Base-by-base conservation (phyloP, 1,284 basidiomycete species). In the Malassezia nana region DNA sequence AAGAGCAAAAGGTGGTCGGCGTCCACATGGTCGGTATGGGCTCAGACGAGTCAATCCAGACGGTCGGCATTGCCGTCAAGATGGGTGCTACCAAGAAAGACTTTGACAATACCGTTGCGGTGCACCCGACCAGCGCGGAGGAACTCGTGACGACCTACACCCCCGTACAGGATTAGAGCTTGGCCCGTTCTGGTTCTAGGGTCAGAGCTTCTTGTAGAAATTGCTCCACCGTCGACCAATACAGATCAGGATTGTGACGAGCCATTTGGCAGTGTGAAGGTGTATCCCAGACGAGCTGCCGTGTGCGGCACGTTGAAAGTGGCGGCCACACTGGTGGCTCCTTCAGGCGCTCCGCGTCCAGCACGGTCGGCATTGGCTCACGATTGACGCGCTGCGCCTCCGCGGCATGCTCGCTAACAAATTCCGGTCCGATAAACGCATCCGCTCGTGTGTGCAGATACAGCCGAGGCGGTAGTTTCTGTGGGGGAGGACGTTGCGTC, bases 51-150 rank as follows among this genome's bases (percentile, higher is more conserved):
- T 82, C 86, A 64, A 78, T 91, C 77, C 91, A 96, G 79, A 90
- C 90, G 59, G 92, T 96, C 73, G 87, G 79, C 1, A 88, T 95
- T 16, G 91, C 91, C 10, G 79, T 98, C 67, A 95, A 95, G 80
- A 90, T 95, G 89, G 86, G 88, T 50, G 65, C 70, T 0, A 74
- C 62, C 3, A 67, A 71, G 35, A 59, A 59, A 45, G 66, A 74
- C 57, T 69, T 74, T 63, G 67, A 71, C 50, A 59, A 67, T 49
- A 74, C 71, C 6, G 69, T 71, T 35, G 70, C 70, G 22, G 69
- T 74, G 41, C 71, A 74, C 53, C 71, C 71, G 2, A 71, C 70
- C 2, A 62, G 62, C n/a, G 62, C 63, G 1, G 71, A 74, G 46
- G 71, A 72, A 50, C 53, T 67, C 6, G 65, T 66, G 4, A 68